A percentile compares a stretch with the other conserved stretches of the same genome.
Conservation (phyloP, 495 filamentous ascomycete genomes). For the Trichocladium uniseriatum region DNA sequence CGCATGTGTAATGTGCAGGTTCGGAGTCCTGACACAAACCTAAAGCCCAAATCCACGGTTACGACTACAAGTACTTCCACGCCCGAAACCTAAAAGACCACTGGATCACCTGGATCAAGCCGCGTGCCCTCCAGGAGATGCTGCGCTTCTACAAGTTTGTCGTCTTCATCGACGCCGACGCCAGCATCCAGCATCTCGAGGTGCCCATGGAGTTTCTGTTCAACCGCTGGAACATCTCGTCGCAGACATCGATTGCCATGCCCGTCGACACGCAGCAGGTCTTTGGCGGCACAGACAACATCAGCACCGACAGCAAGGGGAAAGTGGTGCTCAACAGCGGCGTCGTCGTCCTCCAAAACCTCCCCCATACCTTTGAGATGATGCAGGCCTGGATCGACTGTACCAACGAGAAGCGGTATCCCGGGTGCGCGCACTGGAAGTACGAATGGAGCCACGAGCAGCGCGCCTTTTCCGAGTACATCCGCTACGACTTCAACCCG, state of each 20-base stretch:
- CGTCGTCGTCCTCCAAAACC: constrained; percentile 33
- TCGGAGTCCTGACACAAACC: background rate
- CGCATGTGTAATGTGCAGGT: too few species aligned
- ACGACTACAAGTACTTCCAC: constrained; percentile 37
- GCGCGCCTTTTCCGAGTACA: constrained; percentile 29
- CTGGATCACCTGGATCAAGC: constrained; percentile 32
- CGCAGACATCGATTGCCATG: constrained; percentile 29
- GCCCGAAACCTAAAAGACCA: constrained; percentile 11
- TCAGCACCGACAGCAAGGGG: constrained; percentile 8
- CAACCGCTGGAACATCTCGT: constrained; percentile 34
- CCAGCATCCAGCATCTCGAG: constrained; percentile 31
- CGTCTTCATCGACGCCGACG: constrained; percentile 37
- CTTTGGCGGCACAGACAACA: constrained; percentile 22
- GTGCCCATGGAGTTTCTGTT: constrained; percentile 38
- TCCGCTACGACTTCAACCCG: constrained; percentile 29
- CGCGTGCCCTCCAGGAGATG: constrained; percentile 27
- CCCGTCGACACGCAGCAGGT: constrained; percentile 21
- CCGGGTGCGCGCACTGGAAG: constrained; percentile 26
- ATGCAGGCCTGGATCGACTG: constrained; percentile 32
- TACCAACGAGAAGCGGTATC: constrained; percentile 22
- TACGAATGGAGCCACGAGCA: constrained; percentile 33
- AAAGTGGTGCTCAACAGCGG: constrained; percentile 32
- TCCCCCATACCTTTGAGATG: constrained; percentile 28
- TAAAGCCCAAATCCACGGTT: constrained; percentile 37
- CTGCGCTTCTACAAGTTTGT: constrained; percentile 32